Percentiles rank a stretch among this genome's conserved stretches.
These are phyloP conservation scores for Mallotus japonicus DNA, from an alignment of 441 rosid genomes.

Conservation along the genomic window DNA sequence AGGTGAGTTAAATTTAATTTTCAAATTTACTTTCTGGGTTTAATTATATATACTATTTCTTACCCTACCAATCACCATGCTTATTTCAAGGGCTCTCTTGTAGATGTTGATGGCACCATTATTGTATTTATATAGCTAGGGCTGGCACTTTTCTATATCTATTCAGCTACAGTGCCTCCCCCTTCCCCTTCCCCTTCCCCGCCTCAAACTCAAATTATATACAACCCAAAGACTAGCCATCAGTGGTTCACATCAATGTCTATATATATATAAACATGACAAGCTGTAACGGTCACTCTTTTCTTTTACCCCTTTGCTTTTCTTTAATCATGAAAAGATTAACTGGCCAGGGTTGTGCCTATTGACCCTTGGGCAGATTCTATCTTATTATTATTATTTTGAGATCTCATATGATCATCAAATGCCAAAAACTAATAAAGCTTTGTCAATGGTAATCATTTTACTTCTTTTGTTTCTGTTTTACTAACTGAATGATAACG, in stretches of 20 bases:
- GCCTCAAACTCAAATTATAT: constrained; percentile 7
- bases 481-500: constrained; percentile 20
- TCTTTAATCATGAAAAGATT: constrained; percentile 25
- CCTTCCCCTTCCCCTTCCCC: too few species aligned
- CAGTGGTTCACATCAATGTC: constrained; percentile 3
- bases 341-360: constrained; percentile 20
- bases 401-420: not conserved
- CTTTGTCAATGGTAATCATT: constrained; percentile 19
- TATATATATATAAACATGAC: not conserved
- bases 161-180: not conserved
- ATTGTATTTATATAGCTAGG: not conserved
- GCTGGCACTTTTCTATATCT: not conserved
- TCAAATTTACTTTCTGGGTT: not conserved
- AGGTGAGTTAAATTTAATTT: too few species aligned
- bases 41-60: not conserved
- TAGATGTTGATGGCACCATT: not conserved
- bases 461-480: constrained; percentile 9
- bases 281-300: not conserved
- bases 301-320: not conserved
- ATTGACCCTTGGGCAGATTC: constrained; percentile 16
- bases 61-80: not conserved
- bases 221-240: not conserved
- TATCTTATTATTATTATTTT: not conserved
- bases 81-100: not conserved
- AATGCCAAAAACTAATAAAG: not conserved